Base-by-base conservation (phyloP, 805 yeast species). In the Candida silvatica region DNA sequence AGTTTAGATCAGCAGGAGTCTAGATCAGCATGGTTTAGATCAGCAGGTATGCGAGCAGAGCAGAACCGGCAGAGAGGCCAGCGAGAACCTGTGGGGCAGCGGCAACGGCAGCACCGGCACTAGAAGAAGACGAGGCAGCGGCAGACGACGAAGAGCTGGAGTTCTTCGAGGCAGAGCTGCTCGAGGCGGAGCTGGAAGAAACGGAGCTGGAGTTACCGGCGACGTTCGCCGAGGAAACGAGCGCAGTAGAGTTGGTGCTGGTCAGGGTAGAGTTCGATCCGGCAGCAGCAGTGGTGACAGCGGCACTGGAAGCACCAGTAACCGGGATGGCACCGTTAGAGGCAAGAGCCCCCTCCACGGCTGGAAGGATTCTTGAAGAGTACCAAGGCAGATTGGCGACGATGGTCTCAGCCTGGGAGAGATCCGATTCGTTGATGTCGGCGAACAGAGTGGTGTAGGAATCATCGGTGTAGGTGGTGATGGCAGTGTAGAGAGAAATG, bases 391-490 rank as follows among this genome's bases (percentile, higher is more conserved):
- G 36, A 15, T 17, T 44, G 19, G 47, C 37, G 17, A 38, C 45
- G 11, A 44, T 32, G 3, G 35, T 16, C 12, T 31, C 37, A 14
- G 43, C 25, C 5, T 22, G 35, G 2, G 31, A 9, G 14, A 33
- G 23, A 6, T 41, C 41, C 3, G 38, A 16, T 6, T 24, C 20
- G 18, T 27, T 22, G 7, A 43, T 17, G n/a, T 25, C 17, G 9
- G 42, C 39, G 44, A 59, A 46, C 37, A 61, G 45, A 29, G 62
- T 51, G 36, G 65, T 60, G 47, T 59, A 61, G 15, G 56, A 46
- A 40, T 58, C 52, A 41, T 61, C 62, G 5, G 61, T 61, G 48
- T 59, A 60, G 20, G 64, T 60, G 12, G 43, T 40, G 19, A 54
- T 51, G 26, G 45, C 39, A 20, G 44, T 26, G 33, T 61, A 62